Percentiles rank a stretch among this genome's conserved stretches.
Evolutionary conservation across 805 yeast genomes (phyloP).

Genomic region (Danielozyma ontarioensis): DNA sequence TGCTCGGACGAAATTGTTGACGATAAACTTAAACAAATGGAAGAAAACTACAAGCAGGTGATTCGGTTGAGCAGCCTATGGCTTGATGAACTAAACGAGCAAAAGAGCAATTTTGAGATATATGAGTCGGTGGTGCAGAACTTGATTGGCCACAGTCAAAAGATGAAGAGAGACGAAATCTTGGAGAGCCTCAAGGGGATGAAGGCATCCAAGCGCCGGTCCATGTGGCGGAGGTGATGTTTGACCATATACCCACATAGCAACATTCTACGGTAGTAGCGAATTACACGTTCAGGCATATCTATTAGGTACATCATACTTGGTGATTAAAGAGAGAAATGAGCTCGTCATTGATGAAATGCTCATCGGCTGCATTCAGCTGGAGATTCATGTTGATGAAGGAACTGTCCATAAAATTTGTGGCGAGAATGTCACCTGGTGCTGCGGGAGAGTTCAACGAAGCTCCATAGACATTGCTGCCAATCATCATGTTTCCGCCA

Average conservation of each 20-base stretch:
- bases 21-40: constrained; percentile 31
- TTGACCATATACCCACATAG: too few species aligned
- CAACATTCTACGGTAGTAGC: too few species aligned
- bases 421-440: constrained; percentile 24
- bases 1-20: constrained; percentile 25
- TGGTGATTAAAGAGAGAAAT: constrained; percentile 3
- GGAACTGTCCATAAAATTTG: constrained; percentile 38
- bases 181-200: constrained; percentile 26
- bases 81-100: constrained; percentile 44
- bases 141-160: constrained; percentile 85
- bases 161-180: constrained; percentile 51
- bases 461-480: neutral
- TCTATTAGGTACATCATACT: neutral
- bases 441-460: constrained; percentile 8
- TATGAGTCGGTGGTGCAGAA: constrained; percentile 88
- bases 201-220: too few species aligned
- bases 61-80: constrained; percentile 39
- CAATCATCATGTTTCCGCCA: constrained; percentile 1
- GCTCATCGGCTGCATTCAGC: constrained; percentile 10
- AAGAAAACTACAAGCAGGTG: constrained; percentile 20
- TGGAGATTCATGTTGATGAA: constrained; percentile 41
- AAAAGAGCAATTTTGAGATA: constrained; percentile 62
- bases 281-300: too few species aligned
- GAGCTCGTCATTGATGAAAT: constrained; percentile 12
- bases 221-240: too few species aligned